Conservation (phyloP, 2,329 filamentous ascomycete species). For the Aotearoamyces nothofagi region DNA sequence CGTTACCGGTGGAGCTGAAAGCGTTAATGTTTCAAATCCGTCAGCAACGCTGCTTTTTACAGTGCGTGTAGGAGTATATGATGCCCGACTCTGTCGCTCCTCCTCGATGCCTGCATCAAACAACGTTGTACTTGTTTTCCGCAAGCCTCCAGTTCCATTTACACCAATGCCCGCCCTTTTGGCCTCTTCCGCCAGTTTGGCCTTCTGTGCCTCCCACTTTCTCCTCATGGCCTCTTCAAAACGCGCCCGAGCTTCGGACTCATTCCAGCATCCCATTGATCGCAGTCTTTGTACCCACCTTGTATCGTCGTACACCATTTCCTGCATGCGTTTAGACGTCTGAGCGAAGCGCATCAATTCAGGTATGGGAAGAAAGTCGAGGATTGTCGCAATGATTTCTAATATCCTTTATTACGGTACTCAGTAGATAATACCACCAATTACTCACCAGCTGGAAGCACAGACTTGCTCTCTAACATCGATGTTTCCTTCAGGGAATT, state of each 20-base stretch:
- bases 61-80: constrained; percentile 13
- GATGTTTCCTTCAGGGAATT: constrained; percentile 65
- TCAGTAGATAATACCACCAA: not conserved
- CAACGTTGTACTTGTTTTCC: constrained; percentile 39
- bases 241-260: constrained; percentile 64
- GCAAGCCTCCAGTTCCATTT: constrained; percentile 10
- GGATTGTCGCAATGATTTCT: constrained; percentile 79
- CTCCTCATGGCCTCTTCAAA: constrained; percentile 57
- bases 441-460: constrained; percentile 62
- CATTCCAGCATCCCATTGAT: constrained; percentile 85
- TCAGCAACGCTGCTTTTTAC: constrained; percentile 31
- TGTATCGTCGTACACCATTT: constrained; percentile 98
- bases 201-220: constrained; percentile 40
- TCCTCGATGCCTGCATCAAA: constrained; percentile 63
- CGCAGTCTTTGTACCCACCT: constrained; percentile 81
- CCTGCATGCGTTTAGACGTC: constrained; percentile 71
- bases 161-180: constrained; percentile 18
- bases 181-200: constrained; percentile 20
- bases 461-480: constrained; percentile 64
- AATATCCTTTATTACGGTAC: constrained; percentile 5
- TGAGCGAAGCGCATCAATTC: constrained; percentile 79
- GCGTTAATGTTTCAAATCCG: constrained; percentile 66
- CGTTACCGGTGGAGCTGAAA: constrained; percentile 26
- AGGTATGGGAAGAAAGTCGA: constrained; percentile 75
- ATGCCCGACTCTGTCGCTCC: constrained; percentile 31